Evolutionary conservation across 371 early-diverging fungal genomes (phyloP).

Genomic region (Mycotypha africana): DNA sequence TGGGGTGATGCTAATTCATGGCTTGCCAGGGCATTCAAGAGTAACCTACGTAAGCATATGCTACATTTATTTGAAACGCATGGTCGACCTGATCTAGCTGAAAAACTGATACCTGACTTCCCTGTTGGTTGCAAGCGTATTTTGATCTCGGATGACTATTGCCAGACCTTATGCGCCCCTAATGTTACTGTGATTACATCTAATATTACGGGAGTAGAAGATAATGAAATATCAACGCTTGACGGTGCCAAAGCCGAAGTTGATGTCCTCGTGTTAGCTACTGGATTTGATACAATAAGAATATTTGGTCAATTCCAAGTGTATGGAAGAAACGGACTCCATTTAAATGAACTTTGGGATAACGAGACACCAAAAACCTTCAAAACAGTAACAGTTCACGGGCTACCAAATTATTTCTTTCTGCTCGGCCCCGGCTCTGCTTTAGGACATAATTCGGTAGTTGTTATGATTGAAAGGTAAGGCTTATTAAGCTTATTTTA

Average conservation of each 20-base stretch:
- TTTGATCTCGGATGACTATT: constrained; percentile 42
- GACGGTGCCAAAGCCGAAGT: constrained; percentile 38
- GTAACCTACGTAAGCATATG: constrained; percentile 9
- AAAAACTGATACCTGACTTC: constrained; percentile 42
- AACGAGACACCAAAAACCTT: constrained; percentile 17
- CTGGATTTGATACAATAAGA: constrained; percentile 52
- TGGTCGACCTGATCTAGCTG: constrained; percentile 21
- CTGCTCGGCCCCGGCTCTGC: constrained; percentile 39
- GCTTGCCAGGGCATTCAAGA: background rate
- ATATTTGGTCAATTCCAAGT: constrained; percentile 24
- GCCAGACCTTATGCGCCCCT: constrained; percentile 35
- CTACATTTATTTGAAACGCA: constrained; percentile 4
- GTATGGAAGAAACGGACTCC: constrained; percentile 12
- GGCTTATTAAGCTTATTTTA: background rate
- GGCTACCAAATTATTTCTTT: constrained; percentile 39
- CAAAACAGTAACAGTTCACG: constrained; percentile 17
- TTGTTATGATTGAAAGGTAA: constrained; percentile 29
- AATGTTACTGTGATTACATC: constrained; percentile 41
- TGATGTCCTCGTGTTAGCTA: constrained; percentile 58
- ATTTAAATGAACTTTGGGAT: constrained; percentile 14
- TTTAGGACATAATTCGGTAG: constrained; percentile 29
- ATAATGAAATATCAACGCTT: constrained; percentile 27
- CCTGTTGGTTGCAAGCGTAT: constrained; percentile 57
- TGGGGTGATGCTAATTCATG: constrained; percentile 2
- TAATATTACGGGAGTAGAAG: constrained; percentile 34